Evolutionary conservation across 73 alveolate species (phyloP).

Genomic region (Paramecium primaurelia): DNA sequence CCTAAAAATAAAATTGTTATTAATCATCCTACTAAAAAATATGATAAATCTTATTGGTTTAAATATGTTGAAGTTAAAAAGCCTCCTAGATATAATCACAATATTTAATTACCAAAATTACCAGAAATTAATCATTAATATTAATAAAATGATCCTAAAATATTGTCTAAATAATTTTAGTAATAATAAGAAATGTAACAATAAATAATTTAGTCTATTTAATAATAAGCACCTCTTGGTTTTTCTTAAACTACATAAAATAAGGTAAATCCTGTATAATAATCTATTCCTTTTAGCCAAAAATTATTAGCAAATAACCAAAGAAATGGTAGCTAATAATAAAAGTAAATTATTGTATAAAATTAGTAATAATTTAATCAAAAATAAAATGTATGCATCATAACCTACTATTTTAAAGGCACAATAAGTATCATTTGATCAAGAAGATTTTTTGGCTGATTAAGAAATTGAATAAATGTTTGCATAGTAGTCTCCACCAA

Average conservation of each 20-base stretch:
- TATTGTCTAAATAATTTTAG: neutral
- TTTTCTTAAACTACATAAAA: neutral
- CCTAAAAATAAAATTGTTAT: neutral
- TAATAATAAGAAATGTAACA: neutral
- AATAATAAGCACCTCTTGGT: neutral
- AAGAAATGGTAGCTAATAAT: neutral
- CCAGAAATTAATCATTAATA: neutral
- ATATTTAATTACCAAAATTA: conserved; percentile 24
- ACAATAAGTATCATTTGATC: neutral
- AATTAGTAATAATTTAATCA: neutral
- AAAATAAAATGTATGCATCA: conserved; percentile 3
- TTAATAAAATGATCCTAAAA: neutral
- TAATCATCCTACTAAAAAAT: conserved; percentile 26
- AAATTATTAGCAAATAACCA: conserved; percentile 36
- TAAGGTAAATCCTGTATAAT: neutral
- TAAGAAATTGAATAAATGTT: conserved; percentile 9
- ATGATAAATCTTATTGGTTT: conserved; percentile 48
- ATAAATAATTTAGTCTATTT: neutral
- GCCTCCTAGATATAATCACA: neutral
- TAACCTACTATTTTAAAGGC: neutral
- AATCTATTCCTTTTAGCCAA: conserved; percentile 33
- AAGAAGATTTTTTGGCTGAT: conserved; percentile 36
- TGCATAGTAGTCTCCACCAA: neutral
- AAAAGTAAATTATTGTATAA: neutral
- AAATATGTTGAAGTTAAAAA: conserved; percentile 17